Percentiles rank a stretch among this genome's conserved stretches.
Conservation (phyloP, 495 filamentous ascomycete species). For the Aspergillus diversus region DNA sequence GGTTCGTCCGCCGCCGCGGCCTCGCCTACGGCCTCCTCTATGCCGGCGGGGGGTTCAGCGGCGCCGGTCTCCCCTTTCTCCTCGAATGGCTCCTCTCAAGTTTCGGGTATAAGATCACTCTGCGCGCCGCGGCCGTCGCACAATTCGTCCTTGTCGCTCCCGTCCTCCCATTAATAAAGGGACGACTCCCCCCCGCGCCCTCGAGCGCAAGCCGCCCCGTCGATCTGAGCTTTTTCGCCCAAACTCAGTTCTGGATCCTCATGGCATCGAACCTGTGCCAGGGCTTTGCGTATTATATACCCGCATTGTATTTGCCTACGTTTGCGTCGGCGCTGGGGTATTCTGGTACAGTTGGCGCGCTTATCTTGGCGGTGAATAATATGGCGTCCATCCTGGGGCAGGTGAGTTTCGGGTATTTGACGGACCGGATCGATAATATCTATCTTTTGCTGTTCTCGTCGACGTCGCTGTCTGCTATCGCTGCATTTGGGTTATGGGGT, state of each 20-base stretch:
- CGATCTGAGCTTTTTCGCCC: neutral
- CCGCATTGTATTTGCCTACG: conserved; percentile 6
- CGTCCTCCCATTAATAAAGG: conserved; percentile 11
- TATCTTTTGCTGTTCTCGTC: neutral
- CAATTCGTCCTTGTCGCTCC: neutral
- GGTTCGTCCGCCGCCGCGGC: conserved; percentile 6
- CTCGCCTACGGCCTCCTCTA: conserved; percentile 13
- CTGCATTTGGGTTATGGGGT: conserved; percentile 3
- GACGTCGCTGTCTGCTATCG: neutral
- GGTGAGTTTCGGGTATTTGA: conserved; percentile 10
- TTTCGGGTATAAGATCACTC: conserved; percentile 12
- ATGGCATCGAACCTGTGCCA: conserved; percentile 2
- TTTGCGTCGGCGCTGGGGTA: neutral
- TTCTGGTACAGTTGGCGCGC: neutral
- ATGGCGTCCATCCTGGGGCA: conserved; percentile 9
- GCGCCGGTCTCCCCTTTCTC: conserved; percentile 8
- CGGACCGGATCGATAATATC: conserved; percentile 3
- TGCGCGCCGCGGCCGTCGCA: conserved; percentile 11
- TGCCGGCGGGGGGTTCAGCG: conserved; percentile 2
- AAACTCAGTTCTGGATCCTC: conserved; percentile 16
- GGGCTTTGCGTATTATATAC: conserved; percentile 15
- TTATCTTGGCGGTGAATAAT: conserved; percentile 12
- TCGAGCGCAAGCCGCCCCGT: neutral
- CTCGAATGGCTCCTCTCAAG: neutral
- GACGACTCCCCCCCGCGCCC: conserved; percentile 7